phyloP scores from a whole-genome alignment of 2,329 filamentous ascomycete species.

The Tympanopsis confertula region DNA sequence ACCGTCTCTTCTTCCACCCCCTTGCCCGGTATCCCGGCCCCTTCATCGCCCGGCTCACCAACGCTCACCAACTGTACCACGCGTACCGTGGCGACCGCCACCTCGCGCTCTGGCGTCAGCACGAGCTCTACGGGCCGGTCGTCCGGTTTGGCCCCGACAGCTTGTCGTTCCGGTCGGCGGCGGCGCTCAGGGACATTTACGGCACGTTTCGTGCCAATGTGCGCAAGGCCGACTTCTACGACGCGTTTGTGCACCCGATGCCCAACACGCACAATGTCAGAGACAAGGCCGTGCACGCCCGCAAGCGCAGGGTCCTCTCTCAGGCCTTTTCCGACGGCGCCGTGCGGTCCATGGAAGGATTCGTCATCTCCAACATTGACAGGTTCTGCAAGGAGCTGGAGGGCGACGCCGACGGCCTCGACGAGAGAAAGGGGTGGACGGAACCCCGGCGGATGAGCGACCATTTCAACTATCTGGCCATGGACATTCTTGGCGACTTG shows the following conservation, averaged over 20 bases:
- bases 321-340: constrained; percentile 60
- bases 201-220: constrained; percentile 48
- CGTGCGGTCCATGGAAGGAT: constrained; percentile 56
- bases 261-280: constrained; percentile 65
- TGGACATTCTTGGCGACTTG: constrained; percentile 36
- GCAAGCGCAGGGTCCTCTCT: constrained; percentile 61
- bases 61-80: constrained; percentile 58
- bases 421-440: constrained; percentile 43
- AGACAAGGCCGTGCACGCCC: constrained; percentile 56
- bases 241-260: constrained; percentile 59
- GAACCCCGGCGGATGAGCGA: constrained; percentile 46
- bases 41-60: constrained; percentile 49
- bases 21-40: constrained; percentile 55
- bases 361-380: constrained; percentile 54
- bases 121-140: constrained; percentile 56
- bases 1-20: constrained; percentile 52
- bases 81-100: constrained; percentile 66
- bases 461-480: constrained; percentile 25
- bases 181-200: constrained; percentile 56
- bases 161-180: constrained; percentile 64
- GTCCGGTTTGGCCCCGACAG: constrained; percentile 73
- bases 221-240: constrained; percentile 61
- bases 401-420: constrained; percentile 17
- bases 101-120: constrained; percentile 59
- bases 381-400: constrained; percentile 52